Conservation (phyloP, 2,329 filamentous ascomycete genomes). For the Aspergillus felis region DNA sequence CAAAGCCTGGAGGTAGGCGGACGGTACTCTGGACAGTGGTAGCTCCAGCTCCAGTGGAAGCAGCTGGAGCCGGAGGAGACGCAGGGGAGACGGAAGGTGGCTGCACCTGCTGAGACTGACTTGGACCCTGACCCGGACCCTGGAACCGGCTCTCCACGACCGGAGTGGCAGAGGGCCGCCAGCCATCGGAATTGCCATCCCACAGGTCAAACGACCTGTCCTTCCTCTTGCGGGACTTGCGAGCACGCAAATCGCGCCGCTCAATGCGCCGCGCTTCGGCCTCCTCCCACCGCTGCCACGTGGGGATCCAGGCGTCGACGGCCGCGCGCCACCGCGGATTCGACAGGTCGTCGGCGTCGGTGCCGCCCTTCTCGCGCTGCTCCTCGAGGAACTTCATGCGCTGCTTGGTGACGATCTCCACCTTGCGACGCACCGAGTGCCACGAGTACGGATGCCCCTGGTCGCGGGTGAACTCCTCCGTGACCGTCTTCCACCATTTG, state of each 20-base stretch:
- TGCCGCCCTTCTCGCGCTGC: slow-evolving; percentile 24
- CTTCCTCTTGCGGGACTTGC: slow-evolving; percentile 25
- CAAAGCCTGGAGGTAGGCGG: slow-evolving; percentile 36
- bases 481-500: slow-evolving; percentile 41
- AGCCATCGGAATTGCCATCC: slow-evolving; percentile 5
- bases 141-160: background rate
- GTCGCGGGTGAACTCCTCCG: slow-evolving; percentile 34
- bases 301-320: slow-evolving; percentile 40
- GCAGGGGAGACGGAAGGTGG: background rate
- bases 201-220: slow-evolving; percentile 13
- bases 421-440: slow-evolving; percentile 42
- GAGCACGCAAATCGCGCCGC: slow-evolving; percentile 31
- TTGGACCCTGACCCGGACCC: too few species aligned
- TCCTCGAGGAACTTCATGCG: slow-evolving; percentile 38
- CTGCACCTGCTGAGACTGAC: background rate
- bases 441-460: slow-evolving; percentile 40
- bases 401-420: slow-evolving; percentile 39
- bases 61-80: background rate
- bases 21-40: slow-evolving; percentile 17
- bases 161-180: slow-evolving; percentile 6
- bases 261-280: slow-evolving; percentile 35
- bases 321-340: slow-evolving; percentile 38
- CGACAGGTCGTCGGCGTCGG: slow-evolving; percentile 26
- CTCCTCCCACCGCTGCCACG: slow-evolving; percentile 38
- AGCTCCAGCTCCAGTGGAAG: background rate